A percentile compares a stretch with the other conserved stretches of the same genome.
phyloP scores from a whole-genome alignment of 306 rosid species.

The Cicer arietinum region DNA sequence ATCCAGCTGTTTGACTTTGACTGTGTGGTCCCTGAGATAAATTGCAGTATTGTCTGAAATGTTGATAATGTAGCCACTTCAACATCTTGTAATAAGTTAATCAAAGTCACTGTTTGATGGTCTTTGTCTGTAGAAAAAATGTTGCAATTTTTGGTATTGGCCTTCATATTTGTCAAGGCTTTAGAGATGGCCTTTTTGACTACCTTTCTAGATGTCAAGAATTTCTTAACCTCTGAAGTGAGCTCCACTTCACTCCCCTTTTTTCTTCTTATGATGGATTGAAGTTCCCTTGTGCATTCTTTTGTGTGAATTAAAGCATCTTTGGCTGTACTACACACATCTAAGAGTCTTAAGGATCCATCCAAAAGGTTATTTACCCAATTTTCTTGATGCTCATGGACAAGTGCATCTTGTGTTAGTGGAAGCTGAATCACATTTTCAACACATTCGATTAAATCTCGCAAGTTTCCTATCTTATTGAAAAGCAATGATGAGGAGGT shows the following conservation, averaged over 20 bases:
- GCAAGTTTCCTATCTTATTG: slow-evolving; percentile 34
- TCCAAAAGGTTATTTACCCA: slow-evolving; percentile 33
- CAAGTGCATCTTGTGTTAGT: slow-evolving; percentile 27
- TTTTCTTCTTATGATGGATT: slow-evolving; percentile 44
- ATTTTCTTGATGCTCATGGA: slow-evolving; percentile 3
- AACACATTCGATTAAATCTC: slow-evolving; percentile 37
- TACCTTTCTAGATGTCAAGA: slow-evolving; percentile 43
- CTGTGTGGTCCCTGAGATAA: slow-evolving; percentile 46
- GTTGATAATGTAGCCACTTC: slow-evolving; percentile 36
- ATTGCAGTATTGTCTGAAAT: slow-evolving; percentile 26
- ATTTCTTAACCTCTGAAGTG: slow-evolving; percentile 19
- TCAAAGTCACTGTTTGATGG: neutral
- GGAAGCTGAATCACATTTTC: slow-evolving; percentile 34
- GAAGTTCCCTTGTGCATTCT: slow-evolving; percentile 45
- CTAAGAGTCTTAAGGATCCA: slow-evolving; percentile 41
- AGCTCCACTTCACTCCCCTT: slow-evolving; percentile 29
- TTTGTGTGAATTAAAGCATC: slow-evolving; percentile 46
- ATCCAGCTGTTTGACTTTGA: slow-evolving; percentile 33
- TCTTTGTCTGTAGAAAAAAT: slow-evolving; percentile 24
- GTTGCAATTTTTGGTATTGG: neutral
- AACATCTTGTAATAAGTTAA: slow-evolving; percentile 30
- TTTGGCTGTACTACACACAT: slow-evolving; percentile 40
- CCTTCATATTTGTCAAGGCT: slow-evolving; percentile 35
- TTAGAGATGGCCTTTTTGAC: slow-evolving; percentile 30
- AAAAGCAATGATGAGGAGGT: slow-evolving; percentile 38